Base-by-base conservation (phyloP, 257 asterid species). In the Buddleja alternifolia region DNA sequence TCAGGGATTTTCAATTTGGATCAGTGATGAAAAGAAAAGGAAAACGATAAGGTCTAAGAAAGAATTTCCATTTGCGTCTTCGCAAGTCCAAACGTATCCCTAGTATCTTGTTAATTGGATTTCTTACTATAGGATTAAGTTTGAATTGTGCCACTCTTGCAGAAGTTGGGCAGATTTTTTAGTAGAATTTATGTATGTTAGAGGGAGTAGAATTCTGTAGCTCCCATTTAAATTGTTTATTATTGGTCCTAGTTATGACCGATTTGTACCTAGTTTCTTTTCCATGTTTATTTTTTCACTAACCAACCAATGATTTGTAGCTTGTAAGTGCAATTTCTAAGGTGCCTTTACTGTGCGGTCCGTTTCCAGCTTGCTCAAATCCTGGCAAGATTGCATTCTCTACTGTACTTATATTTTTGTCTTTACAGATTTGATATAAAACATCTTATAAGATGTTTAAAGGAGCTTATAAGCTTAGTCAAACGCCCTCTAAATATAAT, bases 301-400 rank as follows among this genome's bases (percentile, higher is more conserved):
- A 60, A 74, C 85, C 64, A 63, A 24, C 60, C 40, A 52, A 39
- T 64, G 73, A 60, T 71, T 74, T n/a, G n/a, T n/a, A n/a, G n/a
- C n/a, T n/a, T n/a, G 75, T 67, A 57, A 62, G 77, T 72, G 68
- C 57, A 42, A 59, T 23, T 51, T 14, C 37, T 45, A 63, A n/a
- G n/a, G n/a, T n/a, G n/a, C n/a, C n/a, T 46, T 61, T 57, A 36
- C 60, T 81, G 71, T 83, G 81, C 61, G 63, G 78, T 32, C n/a
- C n/a, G n/a, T n/a, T n/a, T n/a, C n/a, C n/a, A n/a, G n/a, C n/a
- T n/a, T 80, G 77, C 67, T 60, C 39, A 50, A 37, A 12, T 51
- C 52, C 66, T 67, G 54, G 69, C 63, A 59, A 76, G 71, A 55
- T 63, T 58, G 24, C 53, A 51, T 12, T 78, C 23, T 48, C 39